Base-by-base conservation (phyloP, 2,329 filamentous ascomycete genomes). In the Clonostachys byssicola region DNA sequence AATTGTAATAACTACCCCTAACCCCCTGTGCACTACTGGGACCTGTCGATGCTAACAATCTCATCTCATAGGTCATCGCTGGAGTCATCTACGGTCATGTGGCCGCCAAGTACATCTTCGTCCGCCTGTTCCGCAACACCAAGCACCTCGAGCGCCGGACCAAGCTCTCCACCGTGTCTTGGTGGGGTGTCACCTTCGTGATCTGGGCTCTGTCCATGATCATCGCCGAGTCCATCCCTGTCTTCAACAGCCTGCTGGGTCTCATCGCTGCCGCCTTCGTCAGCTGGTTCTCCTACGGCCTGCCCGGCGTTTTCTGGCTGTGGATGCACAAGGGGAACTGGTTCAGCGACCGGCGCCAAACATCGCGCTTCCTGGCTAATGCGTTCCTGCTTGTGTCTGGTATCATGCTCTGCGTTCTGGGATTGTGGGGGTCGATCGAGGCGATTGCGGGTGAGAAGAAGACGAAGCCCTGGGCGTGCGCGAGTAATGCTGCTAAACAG, bases 21-120 rank as follows among this genome's bases (percentile, higher is more conserved):
- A 30, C 23, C 23, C 23, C 23, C 23, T 30, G 23, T 3, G 5
- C 23, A 4, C 23, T 30, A 30, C 9, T 30, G 9, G 23, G 23
- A 9, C 8, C 53, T 60, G 42, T 61, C 57, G 5, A 63, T 58
- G 3, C 23, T 30, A 30, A 30, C 6, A 30, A 30, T 30, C 8
- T 30, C 10, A 30, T 30, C 8, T 30, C 10, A 30, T 6, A 30
- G 23, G 23, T 30, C 23, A 80, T 89, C 44, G 82, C 85, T 0
- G 86, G 85, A 46, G 83, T 88, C 7, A 85, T 89, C 52, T 84
- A 86, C 58, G 83, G 78, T 12, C 80, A 85, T 49, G 79, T 88
- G 3, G 82, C 81, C 3, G 74, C 73, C 47, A 86, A 86, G 57
- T 85, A 85, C 55, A 69, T 87, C 49, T 89, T 86, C 56, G 66